Evolutionary conservation across 148 eudicot species (phyloP).

Genomic region (Arbutus unedo): DNA sequence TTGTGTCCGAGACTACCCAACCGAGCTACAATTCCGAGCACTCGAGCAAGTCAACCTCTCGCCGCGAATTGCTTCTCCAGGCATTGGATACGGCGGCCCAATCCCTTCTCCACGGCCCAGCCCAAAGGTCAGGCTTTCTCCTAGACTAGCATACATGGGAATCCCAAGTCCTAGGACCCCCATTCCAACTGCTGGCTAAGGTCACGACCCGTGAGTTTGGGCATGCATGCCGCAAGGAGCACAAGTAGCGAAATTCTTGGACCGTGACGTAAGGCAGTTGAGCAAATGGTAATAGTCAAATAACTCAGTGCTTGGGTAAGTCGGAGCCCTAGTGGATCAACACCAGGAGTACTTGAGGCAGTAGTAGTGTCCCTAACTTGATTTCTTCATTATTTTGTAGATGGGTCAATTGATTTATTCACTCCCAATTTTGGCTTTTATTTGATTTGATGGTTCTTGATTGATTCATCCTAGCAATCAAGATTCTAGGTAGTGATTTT

Average conservation of each 20-base stretch:
- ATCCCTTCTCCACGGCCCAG: slow-evolving; percentile 45
- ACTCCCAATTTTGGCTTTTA: slow-evolving; percentile 4
- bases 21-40: slow-evolving; percentile 70
- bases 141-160: slow-evolving; percentile 54
- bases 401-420: slow-evolving; percentile 2
- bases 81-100: slow-evolving; percentile 26
- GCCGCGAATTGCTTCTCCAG: slow-evolving; percentile 43
- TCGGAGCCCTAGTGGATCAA: neutral
- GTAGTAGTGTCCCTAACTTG: slow-evolving; percentile 11
- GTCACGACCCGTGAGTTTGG: too few relatives aligned
- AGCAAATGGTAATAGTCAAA: neutral
- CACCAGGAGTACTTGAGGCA: slow-evolving; percentile 1
- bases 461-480: slow-evolving; percentile 14
- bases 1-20: too few relatives aligned
- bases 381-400: slow-evolving; percentile 26
- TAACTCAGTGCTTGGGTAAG: neutral
- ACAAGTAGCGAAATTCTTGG: too few relatives aligned
- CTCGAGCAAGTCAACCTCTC: slow-evolving; percentile 93
- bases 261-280: neutral
- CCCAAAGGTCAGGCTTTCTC: slow-evolving; percentile 41
- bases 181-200: slow-evolving; percentile 33
- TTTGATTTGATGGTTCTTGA: neutral
- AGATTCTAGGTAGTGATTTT: neutral
- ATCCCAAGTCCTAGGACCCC: slow-evolving; percentile 61
- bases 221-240: too few relatives aligned